Evolutionary conservation across 139 green algal species (phyloP), one percentile per base, ranked within the genome.

Genomic region (Micromonas pusilla): DNA sequence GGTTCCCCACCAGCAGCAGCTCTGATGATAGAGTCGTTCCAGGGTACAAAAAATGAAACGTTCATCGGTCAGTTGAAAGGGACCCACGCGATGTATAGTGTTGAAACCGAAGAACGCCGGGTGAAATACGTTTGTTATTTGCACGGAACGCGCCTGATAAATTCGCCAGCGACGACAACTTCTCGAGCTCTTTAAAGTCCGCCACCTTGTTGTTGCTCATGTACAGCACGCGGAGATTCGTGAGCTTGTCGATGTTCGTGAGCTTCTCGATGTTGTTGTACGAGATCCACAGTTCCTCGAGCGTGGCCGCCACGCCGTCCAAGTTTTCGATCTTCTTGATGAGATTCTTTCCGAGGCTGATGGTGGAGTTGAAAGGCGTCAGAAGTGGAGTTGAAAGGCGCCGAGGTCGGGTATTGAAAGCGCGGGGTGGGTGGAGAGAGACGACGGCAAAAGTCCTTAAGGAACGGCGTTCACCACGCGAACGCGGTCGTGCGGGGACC

Each of bases 291-390:
- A 98, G 88, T 87, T 98, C 88, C 68, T 94, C 85, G 52, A 98
- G 83, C 1, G 91, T 97, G 33, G 91, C 88, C 33, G 89, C 83
- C 32, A 97, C 89, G 0, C 79, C 85, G 23, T 98, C 93, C 66
- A 98, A 64, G 79, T 93, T 93, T 74, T 98, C 93, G 66, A 97
- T 88, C 83, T 95, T 96, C 78, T 97, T 97, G n/a, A 98, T 91
- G 54, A 88, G 83, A 72, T 98, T 98, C 33, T 93, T 84, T 6
- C 91, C 91, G 1, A 98, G 79, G 0, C 90, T 96, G 28, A 98
- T n/a, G n/a, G n/a, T n/a, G n/a, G n/a, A n/a, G n/a, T n/a, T n/a
- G n/a, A n/a, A n/a, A n/a, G n/a, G n/a, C n/a, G n/a, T n/a, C n/a
- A n/a, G n/a, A n/a, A n/a, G n/a, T n/a, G n/a, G n/a, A n/a, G n/a